A percentile compares a stretch with the other conserved stretches of the same genome.
These are phyloP conservation scores for Macrophomina tecta DNA, from an alignment of 2,329 filamentous ascomycete species.

Conservation along the genomic window DNA sequence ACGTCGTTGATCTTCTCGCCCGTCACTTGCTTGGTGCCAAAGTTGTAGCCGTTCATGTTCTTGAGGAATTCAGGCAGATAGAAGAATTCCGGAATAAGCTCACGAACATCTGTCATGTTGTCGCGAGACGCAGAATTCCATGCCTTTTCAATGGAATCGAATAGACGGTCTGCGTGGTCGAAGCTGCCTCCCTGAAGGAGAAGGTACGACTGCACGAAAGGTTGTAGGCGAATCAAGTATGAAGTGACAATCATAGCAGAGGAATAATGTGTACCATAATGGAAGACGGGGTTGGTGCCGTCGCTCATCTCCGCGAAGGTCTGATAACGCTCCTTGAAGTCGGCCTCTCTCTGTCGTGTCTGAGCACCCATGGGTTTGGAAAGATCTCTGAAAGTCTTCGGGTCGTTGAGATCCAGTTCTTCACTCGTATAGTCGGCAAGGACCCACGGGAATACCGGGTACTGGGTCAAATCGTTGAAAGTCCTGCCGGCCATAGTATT, in stretches of 20 bases:
- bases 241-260: constrained; percentile 99
- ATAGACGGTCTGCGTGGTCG: constrained; percentile 93
- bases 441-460: constrained; percentile 97
- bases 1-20: constrained; percentile 84
- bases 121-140: constrained; percentile 89
- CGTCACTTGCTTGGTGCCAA: constrained; percentile 83
- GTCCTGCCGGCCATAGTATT: constrained; percentile 97
- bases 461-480: constrained; percentile 97
- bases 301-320: constrained; percentile 92
- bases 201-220: constrained; percentile 95
- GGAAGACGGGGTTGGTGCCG: constrained; percentile 75
- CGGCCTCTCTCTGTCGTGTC: constrained; percentile 73
- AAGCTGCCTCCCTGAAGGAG: constrained; percentile 94
- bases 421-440: constrained; percentile 94
- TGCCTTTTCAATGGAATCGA: constrained; percentile 88
- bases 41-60: constrained; percentile 95
- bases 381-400: constrained; percentile 84
- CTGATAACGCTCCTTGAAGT: constrained; percentile 83
- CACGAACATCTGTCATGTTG: constrained; percentile 92
- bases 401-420: constrained; percentile 84
- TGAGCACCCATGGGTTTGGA: constrained; percentile 98
- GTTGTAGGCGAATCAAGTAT: constrained; percentile 91
- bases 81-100: constrained; percentile 96
- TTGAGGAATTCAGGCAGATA: constrained; percentile 92
- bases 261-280: constrained; percentile 98